Conservation (phyloP, 148 eudicot genomes). For the Camellia granthamiana region DNA sequence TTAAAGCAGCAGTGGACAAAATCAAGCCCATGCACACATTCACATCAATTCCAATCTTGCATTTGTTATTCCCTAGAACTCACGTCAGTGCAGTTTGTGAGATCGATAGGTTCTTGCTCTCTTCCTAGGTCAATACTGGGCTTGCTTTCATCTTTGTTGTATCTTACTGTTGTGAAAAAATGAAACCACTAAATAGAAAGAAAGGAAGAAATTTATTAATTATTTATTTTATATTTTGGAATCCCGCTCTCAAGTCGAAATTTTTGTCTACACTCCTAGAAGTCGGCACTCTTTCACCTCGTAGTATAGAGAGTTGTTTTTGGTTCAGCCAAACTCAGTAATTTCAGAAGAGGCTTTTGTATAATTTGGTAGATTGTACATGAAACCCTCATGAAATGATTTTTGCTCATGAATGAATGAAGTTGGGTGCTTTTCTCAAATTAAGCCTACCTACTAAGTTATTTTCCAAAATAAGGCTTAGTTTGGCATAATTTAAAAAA, state of each 20-base stretch:
- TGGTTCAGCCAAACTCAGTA: not conserved
- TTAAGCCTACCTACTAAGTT: not conserved
- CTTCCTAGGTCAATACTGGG: conserved; percentile 8
- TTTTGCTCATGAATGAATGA: not conserved
- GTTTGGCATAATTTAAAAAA: too few relatives aligned
- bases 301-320: not conserved
- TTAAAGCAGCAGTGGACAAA: conserved; percentile 43
- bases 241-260: not conserved
- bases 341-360: not conserved
- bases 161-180: too few relatives aligned
- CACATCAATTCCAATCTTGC: conserved; percentile 55
- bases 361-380: not conserved
- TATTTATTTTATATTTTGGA: too few relatives aligned
- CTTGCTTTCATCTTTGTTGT: too few relatives aligned
- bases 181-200: too few relatives aligned
- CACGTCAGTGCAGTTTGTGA: conserved; percentile 50
- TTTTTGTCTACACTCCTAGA: not conserved
- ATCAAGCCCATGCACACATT: conserved; percentile 35
- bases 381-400: too few relatives aligned
- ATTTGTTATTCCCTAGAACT: conserved; percentile 63
- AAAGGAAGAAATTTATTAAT: too few relatives aligned
- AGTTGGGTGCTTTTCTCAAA: not conserved
- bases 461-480: too few relatives aligned
- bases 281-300: not conserved
- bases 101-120: conserved; percentile 37